Conservation (phyloP, 1,139 yeast species). For the Arxiozyma bovina region DNA sequence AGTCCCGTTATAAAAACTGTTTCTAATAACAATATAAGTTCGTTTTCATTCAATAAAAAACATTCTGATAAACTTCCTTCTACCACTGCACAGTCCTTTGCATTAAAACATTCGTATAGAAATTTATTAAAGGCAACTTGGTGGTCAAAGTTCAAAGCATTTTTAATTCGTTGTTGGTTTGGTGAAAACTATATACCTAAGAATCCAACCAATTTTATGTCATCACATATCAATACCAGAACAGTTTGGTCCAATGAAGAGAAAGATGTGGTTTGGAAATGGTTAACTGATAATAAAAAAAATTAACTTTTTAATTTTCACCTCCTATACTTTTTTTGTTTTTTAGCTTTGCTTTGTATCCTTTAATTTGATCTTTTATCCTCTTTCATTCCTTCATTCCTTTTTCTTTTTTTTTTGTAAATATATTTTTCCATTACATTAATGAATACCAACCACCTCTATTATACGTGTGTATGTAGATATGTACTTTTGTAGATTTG, state of each 20-base stretch:
- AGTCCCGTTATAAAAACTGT: neutral
- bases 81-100: no score
- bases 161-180: slow-evolving; percentile 14
- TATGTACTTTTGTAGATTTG: no score
- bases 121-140: slow-evolving; percentile 4
- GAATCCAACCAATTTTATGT: neutral
- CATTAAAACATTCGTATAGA: neutral
- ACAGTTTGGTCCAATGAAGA: slow-evolving; percentile 34
- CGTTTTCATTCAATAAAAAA: neutral
- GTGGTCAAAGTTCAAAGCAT: slow-evolving; percentile 15
- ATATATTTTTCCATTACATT: no score
- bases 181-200: slow-evolving; percentile 11
- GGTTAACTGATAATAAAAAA: slow-evolving; percentile 57
- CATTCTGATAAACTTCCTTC: neutral
- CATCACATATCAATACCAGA: neutral
- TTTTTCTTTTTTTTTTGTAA: neutral
- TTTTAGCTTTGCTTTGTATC: neutral
- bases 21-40: neutral
- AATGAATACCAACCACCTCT: no score
- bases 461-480: no score
- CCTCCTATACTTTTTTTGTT: neutral
- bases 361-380: neutral
- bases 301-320: slow-evolving; percentile 13
- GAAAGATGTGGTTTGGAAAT: slow-evolving; percentile 61
- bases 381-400: neutral